Base-by-base conservation (phyloP, 176 grass and related monocot genomes). In the Cocos nucifera region DNA sequence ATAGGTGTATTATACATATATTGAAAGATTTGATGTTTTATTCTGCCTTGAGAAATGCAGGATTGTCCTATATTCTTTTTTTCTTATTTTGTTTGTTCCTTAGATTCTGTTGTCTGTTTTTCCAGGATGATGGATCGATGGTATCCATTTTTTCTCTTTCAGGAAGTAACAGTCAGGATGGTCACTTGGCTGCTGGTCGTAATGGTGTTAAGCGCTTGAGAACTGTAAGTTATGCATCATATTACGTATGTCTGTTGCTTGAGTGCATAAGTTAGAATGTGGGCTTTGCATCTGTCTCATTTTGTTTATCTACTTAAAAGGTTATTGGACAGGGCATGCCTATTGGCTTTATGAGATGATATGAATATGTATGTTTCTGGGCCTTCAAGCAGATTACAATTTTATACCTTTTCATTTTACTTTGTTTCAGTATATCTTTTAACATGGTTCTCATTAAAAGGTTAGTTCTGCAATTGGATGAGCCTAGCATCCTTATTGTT, bases 81-180 rank as follows among this genome's bases (percentile, higher is more conserved):
- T 66, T 66, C 50, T 29, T 30, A 20, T 19, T 6, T 53, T 65
- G 20, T 48, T 35, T 25, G 23, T 68, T 55, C 51, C 51, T 79
- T 19, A 22, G 54, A 50, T 4, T 62, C 22, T 48, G 19, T 55
- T 27, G 4, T 56, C 35, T 72, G 77, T 27, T 74, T 80, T 61
- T 77, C 69, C 82, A 98, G 94, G 94, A 98, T 71, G 94, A 98
- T 70, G 88, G 94, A 50, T 89, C 85, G 15, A 32, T 81, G 18
- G 94, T 98, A 56, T 98, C 94, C 19, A 93, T 98, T 65, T 98
- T 98, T 79, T 84, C 82, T 74, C 79, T 98, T 59, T 93, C 84
- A 62, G 94, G 88, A 68, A 89, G 76, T 71, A 93, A 71, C 62
- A 69, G 79, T 73, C 94, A 98, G 69, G 94, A 98, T 73, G 79